Percentiles rank a stretch among this genome's conserved stretches.
Conservation (phyloP, 2,329 filamentous ascomycete species). For the Macroventuria anomochaeta region DNA sequence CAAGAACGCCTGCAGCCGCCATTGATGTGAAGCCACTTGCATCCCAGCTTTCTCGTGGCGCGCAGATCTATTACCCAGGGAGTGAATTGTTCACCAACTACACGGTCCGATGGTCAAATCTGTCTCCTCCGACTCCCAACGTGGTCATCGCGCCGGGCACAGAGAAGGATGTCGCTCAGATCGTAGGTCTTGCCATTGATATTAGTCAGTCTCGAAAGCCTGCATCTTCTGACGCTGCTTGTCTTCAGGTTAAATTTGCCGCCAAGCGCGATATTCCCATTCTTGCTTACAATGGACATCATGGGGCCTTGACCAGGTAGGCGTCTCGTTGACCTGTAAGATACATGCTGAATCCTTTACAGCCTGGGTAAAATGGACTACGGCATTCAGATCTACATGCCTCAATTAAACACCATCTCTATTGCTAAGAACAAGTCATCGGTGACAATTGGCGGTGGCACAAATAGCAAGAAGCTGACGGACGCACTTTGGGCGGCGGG, state of each 20-base stretch:
- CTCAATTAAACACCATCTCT: slow-evolving; percentile 53
- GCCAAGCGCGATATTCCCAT: slow-evolving; percentile 58
- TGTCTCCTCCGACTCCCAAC: slow-evolving; percentile 27
- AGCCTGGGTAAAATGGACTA: slow-evolving; percentile 57
- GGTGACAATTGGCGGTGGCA: slow-evolving; percentile 59
- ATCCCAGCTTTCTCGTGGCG: slow-evolving; percentile 21
- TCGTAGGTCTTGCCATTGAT: slow-evolving; percentile 19
- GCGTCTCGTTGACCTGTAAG: background rate
- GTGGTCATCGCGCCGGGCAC: slow-evolving; percentile 27
- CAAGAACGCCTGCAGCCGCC: slow-evolving; percentile 19
- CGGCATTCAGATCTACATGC: slow-evolving; percentile 60
- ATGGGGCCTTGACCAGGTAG: slow-evolving; percentile 55
- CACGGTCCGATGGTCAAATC: slow-evolving; percentile 28
- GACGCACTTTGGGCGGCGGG: slow-evolving; percentile 58
- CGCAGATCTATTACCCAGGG: slow-evolving; percentile 27
- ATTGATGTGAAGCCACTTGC: slow-evolving; percentile 27
- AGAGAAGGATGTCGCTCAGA: slow-evolving; percentile 30
- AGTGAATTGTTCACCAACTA: slow-evolving; percentile 20
- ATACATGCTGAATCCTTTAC: slow-evolving; percentile 5
- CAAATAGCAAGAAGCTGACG: slow-evolving; percentile 54
- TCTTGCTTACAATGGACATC: slow-evolving; percentile 60
- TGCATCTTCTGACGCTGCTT: background rate
- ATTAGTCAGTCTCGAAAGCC: no score
- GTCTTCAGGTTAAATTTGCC: slow-evolving; percentile 55
- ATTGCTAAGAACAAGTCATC: slow-evolving; percentile 54